Base-by-base conservation (phyloP, 2,329 filamentous ascomycete genomes). In the Talaromyces sp. region DNA sequence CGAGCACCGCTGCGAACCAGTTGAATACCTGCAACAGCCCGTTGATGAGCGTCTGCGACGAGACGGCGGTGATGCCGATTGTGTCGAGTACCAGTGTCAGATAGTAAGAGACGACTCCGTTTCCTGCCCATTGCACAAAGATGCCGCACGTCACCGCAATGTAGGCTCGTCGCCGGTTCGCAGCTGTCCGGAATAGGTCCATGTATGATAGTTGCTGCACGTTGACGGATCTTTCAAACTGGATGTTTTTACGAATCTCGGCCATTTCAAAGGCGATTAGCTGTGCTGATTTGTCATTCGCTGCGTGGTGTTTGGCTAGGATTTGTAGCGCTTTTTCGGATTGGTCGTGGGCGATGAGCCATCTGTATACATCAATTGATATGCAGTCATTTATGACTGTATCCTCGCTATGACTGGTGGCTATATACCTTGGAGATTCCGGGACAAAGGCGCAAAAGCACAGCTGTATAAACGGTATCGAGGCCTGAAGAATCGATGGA, bases 31-130 rank as follows among this genome's bases (percentile, higher is more conserved):
- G 28, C 12, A 61, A 44, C 3, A 34, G 30, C 2, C 53, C 59
- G 54, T 61, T 61, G 44, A 61, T 61, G 30, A 50, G 42, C 16
- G 42, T 40, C 33, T 61, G 42, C 12, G 36, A 53, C 55, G 34
- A 18, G 3, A 47, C 30, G 2, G 36, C 76, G 1, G 68, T 83
- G 68, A 89, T 87, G 44, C 86, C 87, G 56, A 86, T 85, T 56
- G 82, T 82, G 50, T 81, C 76, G 73, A 88, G 88, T 65, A 89
- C 81, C 62, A 82, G 79, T 63, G 86, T 83, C 68, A 87, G 85
- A 71, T 89, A 89, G 75, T 89, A 89, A 64, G 82, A 86, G 69
- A 89, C 85, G 1, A 89, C 75, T 18, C 85, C 87, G 69, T 89
- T 89, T 47, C 87, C 87, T 59, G 82, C 86, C 75, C 87, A 89